Percentiles rank a stretch among this genome's conserved stretches.
Conservation (phyloP, 352 stramenopile species). For the Phytophthora podocarpi region DNA sequence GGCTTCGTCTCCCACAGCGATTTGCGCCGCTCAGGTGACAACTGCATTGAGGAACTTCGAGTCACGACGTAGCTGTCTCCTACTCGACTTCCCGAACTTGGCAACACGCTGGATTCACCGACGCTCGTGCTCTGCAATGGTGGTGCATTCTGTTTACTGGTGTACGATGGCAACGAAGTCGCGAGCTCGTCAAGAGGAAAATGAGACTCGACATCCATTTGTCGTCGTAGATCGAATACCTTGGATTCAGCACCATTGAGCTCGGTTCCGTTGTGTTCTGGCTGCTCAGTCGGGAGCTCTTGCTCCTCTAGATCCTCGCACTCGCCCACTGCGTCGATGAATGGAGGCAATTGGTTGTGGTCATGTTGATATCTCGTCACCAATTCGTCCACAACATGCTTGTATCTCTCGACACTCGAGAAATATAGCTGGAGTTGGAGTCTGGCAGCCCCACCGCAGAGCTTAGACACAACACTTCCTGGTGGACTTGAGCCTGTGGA, state of each 20-base stretch:
- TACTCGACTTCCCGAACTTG: neutral
- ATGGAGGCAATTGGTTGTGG: slow-evolving; percentile 57
- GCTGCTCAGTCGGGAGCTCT: slow-evolving; percentile 28
- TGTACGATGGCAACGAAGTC: slow-evolving; percentile 26
- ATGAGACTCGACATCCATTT: slow-evolving; percentile 21
- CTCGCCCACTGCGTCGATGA: slow-evolving; percentile 51
- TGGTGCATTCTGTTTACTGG: neutral
- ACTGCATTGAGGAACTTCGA: neutral
- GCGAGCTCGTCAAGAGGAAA: slow-evolving; percentile 35
- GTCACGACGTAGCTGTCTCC: neutral
- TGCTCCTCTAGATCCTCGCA: slow-evolving; percentile 16
- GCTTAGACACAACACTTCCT: slow-evolving; percentile 26
- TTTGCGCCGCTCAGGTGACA: slow-evolving; percentile 25
- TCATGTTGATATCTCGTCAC: slow-evolving; percentile 61
- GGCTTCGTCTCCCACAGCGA: slow-evolving; percentile 34
- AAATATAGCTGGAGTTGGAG: slow-evolving; percentile 71
- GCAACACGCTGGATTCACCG: neutral
- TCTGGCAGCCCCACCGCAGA: slow-evolving; percentile 48
- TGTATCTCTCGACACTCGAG: slow-evolving; percentile 63
- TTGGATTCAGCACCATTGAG: slow-evolving; percentile 15
- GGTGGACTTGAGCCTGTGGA: slow-evolving; percentile 1
- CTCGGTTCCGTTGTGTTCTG: slow-evolving; percentile 37
- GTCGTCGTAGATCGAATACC: slow-evolving; percentile 9
- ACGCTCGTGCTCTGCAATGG: neutral
- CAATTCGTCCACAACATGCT: slow-evolving; percentile 64